Evolutionary conservation across 345 rosid genomes (phyloP).

Genomic region (Clausena lansium): DNA sequence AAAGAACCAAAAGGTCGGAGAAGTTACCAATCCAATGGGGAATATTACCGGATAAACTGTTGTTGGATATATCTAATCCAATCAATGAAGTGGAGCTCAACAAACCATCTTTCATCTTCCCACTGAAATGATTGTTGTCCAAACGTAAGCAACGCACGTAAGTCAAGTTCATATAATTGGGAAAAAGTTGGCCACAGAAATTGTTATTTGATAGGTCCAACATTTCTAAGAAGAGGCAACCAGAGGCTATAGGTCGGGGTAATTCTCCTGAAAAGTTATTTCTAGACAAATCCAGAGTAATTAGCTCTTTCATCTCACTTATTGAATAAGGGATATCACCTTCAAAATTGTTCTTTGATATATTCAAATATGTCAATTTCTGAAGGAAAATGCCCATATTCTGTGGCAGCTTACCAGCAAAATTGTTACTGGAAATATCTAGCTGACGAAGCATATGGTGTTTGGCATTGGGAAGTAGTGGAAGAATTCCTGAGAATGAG

Average conservation of each 20-base stretch:
- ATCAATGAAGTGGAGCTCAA: background rate
- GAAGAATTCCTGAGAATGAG: background rate
- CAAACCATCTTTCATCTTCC: background rate
- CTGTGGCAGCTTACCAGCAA: background rate
- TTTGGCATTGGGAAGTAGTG: background rate
- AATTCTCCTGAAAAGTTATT: background rate
- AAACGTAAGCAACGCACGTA: background rate
- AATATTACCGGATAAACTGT: background rate
- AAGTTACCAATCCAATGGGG: background rate
- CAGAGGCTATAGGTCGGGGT: background rate
- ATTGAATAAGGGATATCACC: background rate
- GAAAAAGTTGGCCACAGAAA: too few species aligned
- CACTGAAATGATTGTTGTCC: background rate
- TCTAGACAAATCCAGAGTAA: background rate
- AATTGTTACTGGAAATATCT: background rate
- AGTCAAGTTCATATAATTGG: background rate
- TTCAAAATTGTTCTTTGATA: background rate
- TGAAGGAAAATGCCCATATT: background rate
- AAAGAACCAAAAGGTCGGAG: fast-evolving
- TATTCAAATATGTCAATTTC: background rate
- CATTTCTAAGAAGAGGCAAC: fast-evolving
- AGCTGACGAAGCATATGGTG: background rate
- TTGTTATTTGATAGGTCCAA: background rate
- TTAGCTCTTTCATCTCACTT: background rate
- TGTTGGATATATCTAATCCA: background rate